Conservation (phyloP, 441 rosid genomes). For the Erodium texanum region DNA sequence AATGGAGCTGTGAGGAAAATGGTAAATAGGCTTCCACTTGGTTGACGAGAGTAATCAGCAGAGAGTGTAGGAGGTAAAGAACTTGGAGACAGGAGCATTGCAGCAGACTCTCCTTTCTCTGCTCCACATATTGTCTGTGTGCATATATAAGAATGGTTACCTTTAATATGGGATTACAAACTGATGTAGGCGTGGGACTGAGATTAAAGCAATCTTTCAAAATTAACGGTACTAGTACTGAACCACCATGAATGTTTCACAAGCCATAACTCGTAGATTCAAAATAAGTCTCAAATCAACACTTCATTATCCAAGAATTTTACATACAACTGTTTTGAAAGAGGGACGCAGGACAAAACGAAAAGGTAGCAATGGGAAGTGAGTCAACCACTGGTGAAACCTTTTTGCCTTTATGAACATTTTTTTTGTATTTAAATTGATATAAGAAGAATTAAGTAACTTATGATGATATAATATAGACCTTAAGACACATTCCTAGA, state of each 20-base stretch:
- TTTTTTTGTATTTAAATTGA: background rate
- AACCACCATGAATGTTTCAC: background rate
- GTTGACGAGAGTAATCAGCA: constrained; percentile 55
- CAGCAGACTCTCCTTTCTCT: constrained; percentile 95
- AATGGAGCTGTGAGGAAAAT: constrained; percentile 76
- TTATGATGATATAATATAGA: background rate
- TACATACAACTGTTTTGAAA: background rate
- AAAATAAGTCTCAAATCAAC: background rate
- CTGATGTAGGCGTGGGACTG: background rate
- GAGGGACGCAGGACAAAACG: background rate
- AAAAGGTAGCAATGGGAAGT: background rate
- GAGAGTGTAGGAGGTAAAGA: constrained; percentile 37
- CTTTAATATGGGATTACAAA: constrained; percentile 10
- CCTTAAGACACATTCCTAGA: background rate
- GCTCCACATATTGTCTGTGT: constrained; percentile 63
- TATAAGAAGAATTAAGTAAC: background rate
- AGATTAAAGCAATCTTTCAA: background rate
- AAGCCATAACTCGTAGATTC: background rate
- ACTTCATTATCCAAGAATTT: background rate
- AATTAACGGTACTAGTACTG: background rate
- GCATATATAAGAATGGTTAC: constrained; percentile 14
- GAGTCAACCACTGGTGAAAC: background rate
- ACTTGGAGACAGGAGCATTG: constrained; percentile 75
- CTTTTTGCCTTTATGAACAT: background rate
- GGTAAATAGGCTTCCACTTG: constrained; percentile 74